phyloP scores from a whole-genome alignment of 2,329 filamentous ascomycete genomes.

The Karstenula rhodostoma region DNA sequence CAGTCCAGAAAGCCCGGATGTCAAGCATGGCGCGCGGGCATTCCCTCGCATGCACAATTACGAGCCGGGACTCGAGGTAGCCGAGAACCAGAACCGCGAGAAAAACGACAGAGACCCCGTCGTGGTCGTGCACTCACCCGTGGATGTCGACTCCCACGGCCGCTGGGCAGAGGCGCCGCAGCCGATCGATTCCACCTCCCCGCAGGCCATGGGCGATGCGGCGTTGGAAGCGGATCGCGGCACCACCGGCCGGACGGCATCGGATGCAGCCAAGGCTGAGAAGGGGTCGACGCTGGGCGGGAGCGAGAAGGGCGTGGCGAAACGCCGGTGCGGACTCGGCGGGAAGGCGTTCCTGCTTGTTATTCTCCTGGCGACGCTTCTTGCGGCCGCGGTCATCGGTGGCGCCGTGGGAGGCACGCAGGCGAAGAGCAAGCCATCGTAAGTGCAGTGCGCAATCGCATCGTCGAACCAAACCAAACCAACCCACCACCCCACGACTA shows the following conservation, averaged over 20 bases:
- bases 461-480: too few species aligned
- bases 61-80: not conserved
- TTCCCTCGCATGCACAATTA: conserved; percentile 1
- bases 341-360: not conserved
- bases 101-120: conserved; percentile 1
- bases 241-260: not conserved
- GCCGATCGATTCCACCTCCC: conserved; percentile 3
- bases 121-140: not conserved
- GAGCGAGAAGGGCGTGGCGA: not conserved
- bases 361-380: not conserved
- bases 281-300: not conserved
- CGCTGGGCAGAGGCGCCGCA: conserved; percentile 5
- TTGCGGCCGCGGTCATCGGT: not conserved
- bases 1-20: conserved; percentile 4
- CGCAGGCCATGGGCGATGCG: conserved; percentile 10
- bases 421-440: not conserved
- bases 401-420: not conserved
- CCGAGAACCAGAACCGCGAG: conserved; percentile 1
- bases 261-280: not conserved
- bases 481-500: too few species aligned
- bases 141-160: not conserved
- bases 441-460: not conserved
- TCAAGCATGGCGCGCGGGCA: not conserved
- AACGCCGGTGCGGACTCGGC: not conserved
- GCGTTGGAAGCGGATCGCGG: not conserved